Percentiles rank a stretch among this genome's conserved stretches.
These are phyloP conservation scores for Lyophyllum atratum DNA, from an alignment of 768 basidiomycete genomes.

Conservation along the genomic window DNA sequence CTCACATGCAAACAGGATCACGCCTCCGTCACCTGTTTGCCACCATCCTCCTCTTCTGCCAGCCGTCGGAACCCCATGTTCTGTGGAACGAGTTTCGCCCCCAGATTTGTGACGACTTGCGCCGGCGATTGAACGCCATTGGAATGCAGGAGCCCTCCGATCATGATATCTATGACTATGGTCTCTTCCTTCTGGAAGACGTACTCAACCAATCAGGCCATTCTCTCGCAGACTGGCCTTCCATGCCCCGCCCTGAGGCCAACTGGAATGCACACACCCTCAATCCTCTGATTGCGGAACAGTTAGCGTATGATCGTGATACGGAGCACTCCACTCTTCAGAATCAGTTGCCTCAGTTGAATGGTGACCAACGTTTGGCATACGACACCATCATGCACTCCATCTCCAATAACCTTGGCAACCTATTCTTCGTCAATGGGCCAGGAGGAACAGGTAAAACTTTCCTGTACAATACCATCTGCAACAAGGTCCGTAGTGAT, in stretches of 20 bases:
- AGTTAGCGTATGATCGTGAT: constrained; percentile 29
- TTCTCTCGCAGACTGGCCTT: constrained; percentile 22
- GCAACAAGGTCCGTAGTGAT: constrained; percentile 21
- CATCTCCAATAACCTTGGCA: constrained; percentile 18
- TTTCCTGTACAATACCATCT: constrained; percentile 40
- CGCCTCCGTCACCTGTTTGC: constrained; percentile 39
- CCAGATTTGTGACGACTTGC: constrained; percentile 44
- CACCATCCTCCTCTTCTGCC: constrained; percentile 32
- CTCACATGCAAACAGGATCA: constrained; percentile 36
- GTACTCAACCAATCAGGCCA: constrained; percentile 25
- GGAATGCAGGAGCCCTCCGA: constrained; percentile 22
- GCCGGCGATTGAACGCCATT: constrained; percentile 15
- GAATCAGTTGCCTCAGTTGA: constrained; percentile 19
- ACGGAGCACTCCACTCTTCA: constrained; percentile 8
- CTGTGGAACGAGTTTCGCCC: constrained; percentile 40
- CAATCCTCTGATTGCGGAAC: constrained; percentile 34
- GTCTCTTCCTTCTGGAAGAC: constrained; percentile 32
- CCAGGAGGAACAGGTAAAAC: constrained; percentile 50
- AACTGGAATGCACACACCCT: constrained; percentile 23
- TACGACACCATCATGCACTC: constrained; percentile 30
- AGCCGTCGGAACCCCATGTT: constrained; percentile 28
- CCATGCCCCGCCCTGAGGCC: constrained; percentile 31
- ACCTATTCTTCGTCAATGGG: constrained; percentile 42
- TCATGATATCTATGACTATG: constrained; percentile 41
- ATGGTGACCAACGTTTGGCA: constrained; percentile 30